These are phyloP conservation scores for Pseudoneurospora amorphoporcata DNA, from an alignment of 495 filamentous ascomycete genomes.

Conservation along the genomic window DNA sequence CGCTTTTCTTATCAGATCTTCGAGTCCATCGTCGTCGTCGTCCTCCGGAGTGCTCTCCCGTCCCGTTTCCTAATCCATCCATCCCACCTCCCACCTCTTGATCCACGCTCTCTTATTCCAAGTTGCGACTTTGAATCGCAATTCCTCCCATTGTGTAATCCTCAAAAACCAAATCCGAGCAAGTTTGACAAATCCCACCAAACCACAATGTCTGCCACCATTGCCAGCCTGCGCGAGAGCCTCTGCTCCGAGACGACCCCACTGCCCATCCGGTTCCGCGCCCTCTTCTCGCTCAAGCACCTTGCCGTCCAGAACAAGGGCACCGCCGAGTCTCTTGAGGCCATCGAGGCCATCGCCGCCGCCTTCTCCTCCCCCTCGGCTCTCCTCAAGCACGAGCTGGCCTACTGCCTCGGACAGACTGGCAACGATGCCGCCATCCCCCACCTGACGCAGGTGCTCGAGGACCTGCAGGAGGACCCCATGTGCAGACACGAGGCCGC, in stretches of 20 bases:
- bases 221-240: conserved; percentile 59
- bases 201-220: conserved; percentile 15
- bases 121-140: not conserved
- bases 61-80: not conserved
- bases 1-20: not conserved
- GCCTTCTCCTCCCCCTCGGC: conserved; percentile 77
- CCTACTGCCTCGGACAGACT: conserved; percentile 94
- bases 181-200: conserved; percentile 1
- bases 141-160: not conserved
- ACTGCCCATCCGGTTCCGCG: conserved; percentile 85
- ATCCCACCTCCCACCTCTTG: conserved; percentile 15
- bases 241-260: conserved; percentile 69
- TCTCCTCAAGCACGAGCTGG: conserved; percentile 87
- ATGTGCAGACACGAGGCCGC: conserved; percentile 98
- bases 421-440: conserved; percentile 62
- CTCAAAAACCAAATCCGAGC: not conserved
- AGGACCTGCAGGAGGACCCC: conserved; percentile 67
- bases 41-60: not conserved
- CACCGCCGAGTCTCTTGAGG: conserved; percentile 52
- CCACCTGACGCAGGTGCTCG: conserved; percentile 64
- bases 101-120: conserved; percentile 1
- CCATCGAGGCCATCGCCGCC: conserved; percentile 88
- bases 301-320: conserved; percentile 60
- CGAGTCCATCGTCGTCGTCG: not conserved
- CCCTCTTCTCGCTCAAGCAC: conserved; percentile 95